Evolutionary conservation across 148 eudicot species (phyloP).

Genomic region (Cornus florida): DNA sequence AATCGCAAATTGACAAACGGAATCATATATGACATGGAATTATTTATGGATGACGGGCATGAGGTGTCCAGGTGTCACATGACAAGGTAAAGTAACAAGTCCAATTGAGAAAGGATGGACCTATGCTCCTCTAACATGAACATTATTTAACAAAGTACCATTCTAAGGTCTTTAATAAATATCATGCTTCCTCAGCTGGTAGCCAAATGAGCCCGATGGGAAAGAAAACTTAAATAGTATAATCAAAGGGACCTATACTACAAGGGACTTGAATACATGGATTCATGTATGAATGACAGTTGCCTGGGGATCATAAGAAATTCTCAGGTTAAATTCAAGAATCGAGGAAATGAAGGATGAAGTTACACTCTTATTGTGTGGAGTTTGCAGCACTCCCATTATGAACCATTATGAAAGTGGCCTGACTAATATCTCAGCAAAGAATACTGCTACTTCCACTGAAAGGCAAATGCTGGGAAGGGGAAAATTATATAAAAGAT

Average conservation of each 20-base stretch:
- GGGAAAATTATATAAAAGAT: background rate
- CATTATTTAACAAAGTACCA: background rate
- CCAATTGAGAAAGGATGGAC: background rate
- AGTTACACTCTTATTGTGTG: background rate
- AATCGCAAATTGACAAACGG: background rate
- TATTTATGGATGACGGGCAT: background rate
- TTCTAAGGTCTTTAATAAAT: background rate
- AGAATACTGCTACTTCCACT: background rate
- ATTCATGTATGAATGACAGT: background rate
- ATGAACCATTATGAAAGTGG: conserved; percentile 1
- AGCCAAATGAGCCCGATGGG: too few relatives aligned
- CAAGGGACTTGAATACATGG: background rate
- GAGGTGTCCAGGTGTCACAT: background rate
- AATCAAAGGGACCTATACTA: too few relatives aligned
- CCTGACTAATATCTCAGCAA: background rate
- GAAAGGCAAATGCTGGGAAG: background rate
- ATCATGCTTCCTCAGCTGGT: too few relatives aligned
- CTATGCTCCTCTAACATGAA: background rate
- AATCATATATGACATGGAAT: background rate
- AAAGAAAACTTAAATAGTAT: too few relatives aligned
- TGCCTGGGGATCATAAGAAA: background rate
- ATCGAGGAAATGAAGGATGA: background rate
- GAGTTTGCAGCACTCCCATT: background rate
- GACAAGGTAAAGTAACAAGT: background rate
- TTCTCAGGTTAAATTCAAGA: background rate